Base-by-base conservation (phyloP, 2,329 filamentous ascomycete genomes). In the Delphinella strobiligena region DNA sequence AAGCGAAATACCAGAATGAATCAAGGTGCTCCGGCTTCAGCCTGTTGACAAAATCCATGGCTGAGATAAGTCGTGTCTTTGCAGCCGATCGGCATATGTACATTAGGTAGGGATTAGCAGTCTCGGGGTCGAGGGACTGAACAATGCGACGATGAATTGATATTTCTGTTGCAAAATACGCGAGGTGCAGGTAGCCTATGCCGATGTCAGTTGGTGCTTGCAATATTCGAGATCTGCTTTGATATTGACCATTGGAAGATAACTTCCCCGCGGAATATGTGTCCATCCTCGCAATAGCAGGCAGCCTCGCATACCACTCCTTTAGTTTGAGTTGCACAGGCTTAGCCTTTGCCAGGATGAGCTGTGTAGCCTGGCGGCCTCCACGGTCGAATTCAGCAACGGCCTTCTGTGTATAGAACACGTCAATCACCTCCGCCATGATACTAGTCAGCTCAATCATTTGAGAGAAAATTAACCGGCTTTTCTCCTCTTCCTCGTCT, bases 31-130 rank as follows among this genome's bases (percentile, higher is more conserved):
- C 76, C 0, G 86, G 85, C 33, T 82, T 86, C 22, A 96, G 74
- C 1, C 89, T 80, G 61, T 95, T 95, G 51, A 94, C 87, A 61
- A 95, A 94, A 58, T 96, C 89, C 83, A 96, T 93, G 47, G 88
- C 87, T 16, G 84, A 93, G 54, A 95, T 94, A 24, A 96, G 72
- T 4, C 89, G 81, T 0, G 89, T 93, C 60, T 95, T 95, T 38
- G 89, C 89, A 3, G 89, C 89, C 42, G 81, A 88, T 38, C 89
- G 86, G 61, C 88, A 94, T 50, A 95, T 94, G 60, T 93, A 85
- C 40, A 87, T 75, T 36, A 93, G 77, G 52, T 95, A 93, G 0
- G 80, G 74, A 54, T 93, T 85, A 1, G 42, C 39, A 15, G 64
- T 68, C 3, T 67, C 61, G 0, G 63, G 54, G 31, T 70, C 69